Evolutionary conservation across 176 grass and related monocot species (phyloP), one percentile per base, ranked within the genome.

Genomic region (Aegilops speltoides): DNA sequence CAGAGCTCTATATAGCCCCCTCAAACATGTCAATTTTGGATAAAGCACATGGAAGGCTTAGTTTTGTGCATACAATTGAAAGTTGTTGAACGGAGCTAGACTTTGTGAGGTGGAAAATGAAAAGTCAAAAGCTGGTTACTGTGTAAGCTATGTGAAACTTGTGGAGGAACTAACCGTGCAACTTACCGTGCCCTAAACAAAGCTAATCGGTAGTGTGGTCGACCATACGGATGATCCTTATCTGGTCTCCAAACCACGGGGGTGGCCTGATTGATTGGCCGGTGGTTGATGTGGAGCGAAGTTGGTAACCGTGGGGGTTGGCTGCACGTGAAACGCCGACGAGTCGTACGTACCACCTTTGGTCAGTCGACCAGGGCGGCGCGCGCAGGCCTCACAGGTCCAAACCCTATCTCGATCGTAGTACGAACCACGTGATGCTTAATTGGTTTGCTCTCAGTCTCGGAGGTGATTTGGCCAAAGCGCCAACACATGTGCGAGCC

Each of bases 281-380:
- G 73, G 79, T 73, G 79, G 72, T 68, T 16, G 22, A 29, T 4
- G 46, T 43, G 13, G 52, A 33, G 26, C 8, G 60, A 64, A 79
- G 67, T 46, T 83, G 66, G 85, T 24, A 64, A 73, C 73, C 31
- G 19, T 19, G 56, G 75, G 34, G 62, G 69, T 63, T 79, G 75
- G 34, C 2, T 23, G 86, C 89, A 88, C 82, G 82, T 91, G 89
- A 81, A 88, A 31, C 48, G 46, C 81, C 80, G 81, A 25, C 85
- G 26, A 68, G 7, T 8, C 57, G 80, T 84, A 79, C 76, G 61
- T 81, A 36, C 11, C 12, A 79, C 85, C 75, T 54, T 34, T 16
- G 56, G 59, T 57, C 87, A 73, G 83, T 48, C 45, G 16, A 6
- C 50, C 64, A 78, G 79, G 32, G 72, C 79, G 17, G 61, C 85